Evolutionary conservation across 2,329 filamentous ascomycete species (phyloP), one percentile per base, ranked within the genome.

Genomic region (Calycina herbarum): DNA sequence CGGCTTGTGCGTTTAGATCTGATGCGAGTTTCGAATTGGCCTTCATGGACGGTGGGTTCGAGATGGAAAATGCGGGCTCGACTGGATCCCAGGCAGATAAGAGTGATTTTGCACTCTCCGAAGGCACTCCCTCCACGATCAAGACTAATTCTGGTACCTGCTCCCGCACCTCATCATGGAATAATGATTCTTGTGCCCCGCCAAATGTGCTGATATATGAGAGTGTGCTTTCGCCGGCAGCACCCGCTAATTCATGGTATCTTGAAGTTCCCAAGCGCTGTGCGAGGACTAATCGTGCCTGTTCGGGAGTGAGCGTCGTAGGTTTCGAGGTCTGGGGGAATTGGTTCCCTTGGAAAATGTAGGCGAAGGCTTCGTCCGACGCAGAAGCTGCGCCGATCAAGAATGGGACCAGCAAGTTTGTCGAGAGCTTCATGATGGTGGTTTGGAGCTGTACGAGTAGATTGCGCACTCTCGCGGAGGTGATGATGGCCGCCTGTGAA

Each of bases 201-300:
- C 87, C 88, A 75, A 86, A 90, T 60, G 79, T 78, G 73, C 87
- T 86, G 73, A 93, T 79, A 70, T 85, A 78, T 59, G 80, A 78
- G 48, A 91, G 77, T 8, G 84, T 82, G 15, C 51, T 63, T 29
- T 73, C 71, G 48, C 65, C 69, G 20, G 48, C 48, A 20, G 65
- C 68, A 59, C 76, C 74, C 70, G 79, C 80, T 69, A 82, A 81
- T 68, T 80, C 83, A 73, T 80, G 81, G 72, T 80, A 70, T 68
- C 71, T 78, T 40, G 79, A 76, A 64, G 79, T 78, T 20, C 80
- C 80, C 65, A 87, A 77, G 61, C 86, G 83, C 74, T 87, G 85
- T 13, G 87, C 81, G 59, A 89, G 76, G 72, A 89, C 81, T 66
- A 88, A 80, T 73, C 84, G 81, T 65, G 83, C 85, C 64, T 76